Evolutionary conservation across 1,139 yeast species (phyloP), one percentile per base, ranked within the genome.

Genomic region (Lizanozyma gosingica): DNA sequence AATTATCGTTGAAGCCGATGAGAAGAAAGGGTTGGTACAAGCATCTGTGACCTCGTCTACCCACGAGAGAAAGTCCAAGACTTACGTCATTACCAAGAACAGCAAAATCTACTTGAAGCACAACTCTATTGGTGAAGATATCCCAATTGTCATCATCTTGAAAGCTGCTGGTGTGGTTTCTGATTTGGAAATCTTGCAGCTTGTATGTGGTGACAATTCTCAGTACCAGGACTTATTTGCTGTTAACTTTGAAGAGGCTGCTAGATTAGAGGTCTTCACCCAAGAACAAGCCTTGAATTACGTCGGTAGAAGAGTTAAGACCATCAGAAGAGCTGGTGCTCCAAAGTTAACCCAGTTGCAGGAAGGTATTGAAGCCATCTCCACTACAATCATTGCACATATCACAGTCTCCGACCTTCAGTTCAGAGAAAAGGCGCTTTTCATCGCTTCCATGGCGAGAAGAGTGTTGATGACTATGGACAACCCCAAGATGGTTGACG

Each of bases 31-130:
- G 4, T 82, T 92, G 22, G 97, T 90, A 15, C 98, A 92, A 61
- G 97, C 98, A 0, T 86, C 96, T 1, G 99, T 92, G 16, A 92
- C 98, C 0, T 87, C 97, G 11, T 87, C 97, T 2, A 92, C 99
- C 1, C 98, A 92, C 61, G 99, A 92, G 62, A 78, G 98, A 60
- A 94, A 92, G 59, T 90, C 97, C 32, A 92, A 92, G 59, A 92
- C 98, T 0, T 92, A 94, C 55, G 97, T 92, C 36, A 81, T 92
- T 38, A 85, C 97, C 32, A 92, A 90, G 54, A 85, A 90, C 57
- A 94, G 80, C 43, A 85, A 83, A 53, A 87, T 92, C 18, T 92
- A 84, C 59, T 70, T 92, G 53, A 92, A 92, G 58, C 98, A 94
- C 64, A 94, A 92, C 64, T 87, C 96, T 43, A 84, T 92, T 49